Conservation (phyloP, 169 alveolate species). For the Plasmodium vivax region DNA sequence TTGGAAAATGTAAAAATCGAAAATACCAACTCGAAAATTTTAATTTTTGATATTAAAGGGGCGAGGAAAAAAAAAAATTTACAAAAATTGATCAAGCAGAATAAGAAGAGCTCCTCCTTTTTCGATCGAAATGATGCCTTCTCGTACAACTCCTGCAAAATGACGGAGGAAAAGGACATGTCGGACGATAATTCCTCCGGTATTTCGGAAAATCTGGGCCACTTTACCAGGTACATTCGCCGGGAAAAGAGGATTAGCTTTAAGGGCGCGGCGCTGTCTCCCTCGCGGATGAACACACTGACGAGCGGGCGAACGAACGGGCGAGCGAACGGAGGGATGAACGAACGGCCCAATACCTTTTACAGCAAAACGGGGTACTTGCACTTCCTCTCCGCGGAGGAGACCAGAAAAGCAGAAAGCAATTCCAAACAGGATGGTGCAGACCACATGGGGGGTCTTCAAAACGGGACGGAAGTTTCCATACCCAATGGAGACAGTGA, state of each 20-base stretch:
- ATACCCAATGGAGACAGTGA: neutral
- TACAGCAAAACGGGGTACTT: constrained; percentile 3
- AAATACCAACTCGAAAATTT: constrained; percentile 31
- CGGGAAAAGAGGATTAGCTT: constrained; percentile 28
- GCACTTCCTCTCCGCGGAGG: neutral
- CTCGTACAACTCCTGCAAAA: constrained; percentile 26
- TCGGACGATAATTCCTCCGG: constrained; percentile 26
- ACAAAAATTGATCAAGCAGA: constrained; percentile 59
- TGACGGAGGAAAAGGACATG: constrained; percentile 17
- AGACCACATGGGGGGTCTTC: neutral
- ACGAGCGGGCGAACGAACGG: neutral
- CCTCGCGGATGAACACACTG: neutral
- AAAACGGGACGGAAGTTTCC: neutral
- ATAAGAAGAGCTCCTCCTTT: constrained; percentile 7
- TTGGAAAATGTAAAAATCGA: constrained; percentile 67
- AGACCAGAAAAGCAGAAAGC: neutral
- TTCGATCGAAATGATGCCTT: constrained; percentile 27
- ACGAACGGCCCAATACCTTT: neutral
- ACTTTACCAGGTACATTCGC: constrained; percentile 11
- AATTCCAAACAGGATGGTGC: constrained; percentile 4
- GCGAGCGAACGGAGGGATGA: neutral
- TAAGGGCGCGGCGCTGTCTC: neutral
- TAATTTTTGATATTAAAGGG: constrained; percentile 74
- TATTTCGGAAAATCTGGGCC: constrained; percentile 20
- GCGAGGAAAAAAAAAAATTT: constrained; percentile 71